Percentiles rank a stretch among this genome's conserved stretches.
Conservation (phyloP, 2,329 filamentous ascomycete genomes). For the Cercospora sp. region DNA sequence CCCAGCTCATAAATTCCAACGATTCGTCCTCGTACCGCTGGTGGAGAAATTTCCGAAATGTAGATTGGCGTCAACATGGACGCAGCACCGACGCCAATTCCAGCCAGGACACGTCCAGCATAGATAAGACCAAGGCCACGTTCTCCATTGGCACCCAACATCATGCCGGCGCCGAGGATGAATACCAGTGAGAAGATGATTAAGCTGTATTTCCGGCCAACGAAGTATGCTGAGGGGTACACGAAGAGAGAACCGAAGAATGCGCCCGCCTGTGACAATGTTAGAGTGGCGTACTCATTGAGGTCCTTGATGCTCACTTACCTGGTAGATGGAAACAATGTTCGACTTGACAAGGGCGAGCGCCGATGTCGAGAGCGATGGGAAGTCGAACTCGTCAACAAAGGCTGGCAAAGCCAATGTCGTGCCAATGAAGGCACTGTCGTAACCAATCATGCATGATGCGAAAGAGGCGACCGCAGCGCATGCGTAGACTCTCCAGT, state of each 20-base stretch:
- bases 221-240: slow-evolving; percentile 64
- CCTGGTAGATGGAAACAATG: slow-evolving; percentile 73
- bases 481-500: slow-evolving; percentile 59
- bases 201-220: slow-evolving; percentile 66
- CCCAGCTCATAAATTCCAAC: slow-evolving; percentile 60
- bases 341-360: slow-evolving; percentile 67
- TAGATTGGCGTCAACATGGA: slow-evolving; percentile 61
- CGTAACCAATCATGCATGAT: slow-evolving; percentile 51
- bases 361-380: slow-evolving; percentile 48
- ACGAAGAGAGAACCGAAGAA: slow-evolving; percentile 77
- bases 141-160: slow-evolving; percentile 64
- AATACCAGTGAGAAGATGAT: slow-evolving; percentile 64
- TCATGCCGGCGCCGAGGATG: slow-evolving; percentile 68
- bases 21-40: slow-evolving; percentile 59
- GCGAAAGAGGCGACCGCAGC: slow-evolving; percentile 58
- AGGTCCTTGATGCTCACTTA: neutral
- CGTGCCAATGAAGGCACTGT: slow-evolving; percentile 69
- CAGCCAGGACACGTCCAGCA: slow-evolving; percentile 58
- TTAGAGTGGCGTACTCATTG: neutral
- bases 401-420: slow-evolving; percentile 72
- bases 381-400: slow-evolving; percentile 66
- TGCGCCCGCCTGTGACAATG: slow-evolving; percentile 63
- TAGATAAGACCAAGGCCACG: slow-evolving; percentile 64
- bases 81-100: slow-evolving; percentile 57
- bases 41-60: slow-evolving; percentile 59